phyloP scores from a whole-genome alignment of 768 basidiomycete species.

The Rhodotorula sphaerocarpa region DNA sequence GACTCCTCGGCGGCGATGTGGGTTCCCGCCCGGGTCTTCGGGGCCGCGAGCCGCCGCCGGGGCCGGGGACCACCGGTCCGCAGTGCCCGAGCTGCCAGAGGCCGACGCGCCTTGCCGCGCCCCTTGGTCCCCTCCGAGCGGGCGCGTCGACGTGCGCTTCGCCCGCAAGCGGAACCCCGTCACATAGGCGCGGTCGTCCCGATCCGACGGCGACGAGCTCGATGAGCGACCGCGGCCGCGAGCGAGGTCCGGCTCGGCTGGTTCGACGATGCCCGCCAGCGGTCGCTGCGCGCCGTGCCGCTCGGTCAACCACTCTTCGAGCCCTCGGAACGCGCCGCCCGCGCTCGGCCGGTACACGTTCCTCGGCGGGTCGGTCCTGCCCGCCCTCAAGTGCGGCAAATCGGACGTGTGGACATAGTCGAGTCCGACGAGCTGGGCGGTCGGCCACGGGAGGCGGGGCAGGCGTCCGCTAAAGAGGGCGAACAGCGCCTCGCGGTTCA shows the following conservation, averaged over 20 bases:
- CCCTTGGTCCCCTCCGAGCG: neutral
- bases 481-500: constrained; percentile 8
- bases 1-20: constrained; percentile 10
- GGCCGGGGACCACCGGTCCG: neutral
- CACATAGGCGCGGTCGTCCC: constrained; percentile 13
- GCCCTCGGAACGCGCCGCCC: constrained; percentile 16
- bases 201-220: neutral
- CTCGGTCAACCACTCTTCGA: constrained; percentile 4
- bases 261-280: constrained; percentile 6
- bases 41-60: no score
- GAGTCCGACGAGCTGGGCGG: constrained; percentile 15
- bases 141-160: neutral
- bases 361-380: neutral
- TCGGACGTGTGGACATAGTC: neutral
- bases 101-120: neutral
- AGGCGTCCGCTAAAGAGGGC: constrained; percentile 15
- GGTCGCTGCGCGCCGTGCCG: neutral
- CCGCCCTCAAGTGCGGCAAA: neutral
- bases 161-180: constrained; percentile 17
- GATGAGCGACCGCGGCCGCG: no score
- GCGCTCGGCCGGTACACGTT: neutral
- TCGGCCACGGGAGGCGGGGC: constrained; percentile 17
- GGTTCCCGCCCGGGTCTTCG: no score
- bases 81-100: neutral
- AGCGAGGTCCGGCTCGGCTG: neutral